These are phyloP conservation scores for Pseudotsuga menziesii DNA, from an alignment of 75 land plant genomes.

Conservation along the genomic window DNA sequence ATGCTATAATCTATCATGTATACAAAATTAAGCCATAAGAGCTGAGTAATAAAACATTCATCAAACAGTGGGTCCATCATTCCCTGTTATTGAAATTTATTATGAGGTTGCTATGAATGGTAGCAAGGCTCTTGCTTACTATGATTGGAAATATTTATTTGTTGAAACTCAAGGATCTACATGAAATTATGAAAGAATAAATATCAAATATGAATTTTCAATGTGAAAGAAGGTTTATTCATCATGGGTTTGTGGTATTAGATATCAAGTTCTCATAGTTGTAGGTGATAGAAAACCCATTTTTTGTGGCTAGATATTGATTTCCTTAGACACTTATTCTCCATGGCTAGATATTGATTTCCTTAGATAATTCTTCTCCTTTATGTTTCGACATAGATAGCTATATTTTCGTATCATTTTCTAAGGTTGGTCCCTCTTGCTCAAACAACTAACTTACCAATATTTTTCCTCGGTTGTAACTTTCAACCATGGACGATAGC, in stretches of 20 bases:
- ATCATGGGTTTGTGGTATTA: constrained; percentile 65
- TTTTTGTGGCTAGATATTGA: constrained; percentile 24
- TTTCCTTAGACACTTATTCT: constrained; percentile 7
- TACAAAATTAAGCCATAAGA: constrained; percentile 52
- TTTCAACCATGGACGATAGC: background rate
- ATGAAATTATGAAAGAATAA: too few relatives aligned
- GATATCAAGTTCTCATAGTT: constrained; percentile 80
- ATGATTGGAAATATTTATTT: constrained; percentile 72
- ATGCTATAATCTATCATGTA: constrained; percentile 86
- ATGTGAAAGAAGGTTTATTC: constrained; percentile 38
- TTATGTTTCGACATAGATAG: constrained; percentile 21
- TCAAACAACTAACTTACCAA: too few relatives aligned
- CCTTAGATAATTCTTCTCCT: constrained; percentile 22
- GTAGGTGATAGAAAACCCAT: constrained; percentile 22
- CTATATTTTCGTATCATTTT: constrained; percentile 19
- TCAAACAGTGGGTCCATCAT: constrained; percentile 40
- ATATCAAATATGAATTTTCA: too few relatives aligned
- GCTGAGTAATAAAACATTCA: constrained; percentile 64
- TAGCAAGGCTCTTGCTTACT: constrained; percentile 14
- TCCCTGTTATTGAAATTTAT: constrained; percentile 83
- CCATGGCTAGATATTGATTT: constrained; percentile 15
- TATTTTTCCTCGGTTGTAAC: too few relatives aligned
- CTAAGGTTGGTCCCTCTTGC: constrained; percentile 10
- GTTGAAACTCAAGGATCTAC: too few relatives aligned
- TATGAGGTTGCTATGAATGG: constrained; percentile 79